A percentile compares a stretch with the other conserved stretches of the same genome.
Conservation (phyloP, 78 protist genomes). For the Dictyostelium discoideum region DNA sequence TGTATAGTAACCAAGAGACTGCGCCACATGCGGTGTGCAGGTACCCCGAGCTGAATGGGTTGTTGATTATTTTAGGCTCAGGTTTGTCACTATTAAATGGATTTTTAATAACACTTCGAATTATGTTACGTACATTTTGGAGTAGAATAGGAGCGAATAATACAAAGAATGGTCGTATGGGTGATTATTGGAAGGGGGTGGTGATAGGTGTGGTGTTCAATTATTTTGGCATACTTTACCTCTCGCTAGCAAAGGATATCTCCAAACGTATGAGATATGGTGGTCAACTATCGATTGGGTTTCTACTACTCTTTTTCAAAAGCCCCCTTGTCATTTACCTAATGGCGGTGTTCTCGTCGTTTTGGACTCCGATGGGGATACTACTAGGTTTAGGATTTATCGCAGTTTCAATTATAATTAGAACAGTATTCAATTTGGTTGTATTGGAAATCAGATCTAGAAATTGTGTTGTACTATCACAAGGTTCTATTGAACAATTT, state of each 20-base stretch:
- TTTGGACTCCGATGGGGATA: constrained; percentile 61
- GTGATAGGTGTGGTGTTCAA: constrained; percentile 37
- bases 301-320: constrained; percentile 28
- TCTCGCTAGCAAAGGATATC: constrained; percentile 12
- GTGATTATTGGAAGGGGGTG: constrained; percentile 55
- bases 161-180: neutral
- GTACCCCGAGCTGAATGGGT: constrained; percentile 53
- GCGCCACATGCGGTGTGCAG: constrained; percentile 74
- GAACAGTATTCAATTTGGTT: constrained; percentile 8
- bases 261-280: constrained; percentile 60
- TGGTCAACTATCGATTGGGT: constrained; percentile 58
- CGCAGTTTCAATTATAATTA: neutral
- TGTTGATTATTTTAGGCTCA: constrained; percentile 31
- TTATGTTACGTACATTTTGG: constrained; percentile 69
- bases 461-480: constrained; percentile 59
- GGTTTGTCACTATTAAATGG: constrained; percentile 50
- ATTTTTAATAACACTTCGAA: constrained; percentile 10
- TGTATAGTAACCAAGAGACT: constrained; percentile 39
- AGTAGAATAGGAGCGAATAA: constrained; percentile 29
- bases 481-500: constrained; percentile 18
- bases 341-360: constrained; percentile 18
- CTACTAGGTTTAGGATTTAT: neutral
- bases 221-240: constrained; percentile 44
- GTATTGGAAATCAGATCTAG: constrained; percentile 40
- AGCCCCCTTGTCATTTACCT: constrained; percentile 47